Evolutionary conservation across 805 yeast species (phyloP).

Genomic region (Schizosaccharomyces octosporus): DNA sequence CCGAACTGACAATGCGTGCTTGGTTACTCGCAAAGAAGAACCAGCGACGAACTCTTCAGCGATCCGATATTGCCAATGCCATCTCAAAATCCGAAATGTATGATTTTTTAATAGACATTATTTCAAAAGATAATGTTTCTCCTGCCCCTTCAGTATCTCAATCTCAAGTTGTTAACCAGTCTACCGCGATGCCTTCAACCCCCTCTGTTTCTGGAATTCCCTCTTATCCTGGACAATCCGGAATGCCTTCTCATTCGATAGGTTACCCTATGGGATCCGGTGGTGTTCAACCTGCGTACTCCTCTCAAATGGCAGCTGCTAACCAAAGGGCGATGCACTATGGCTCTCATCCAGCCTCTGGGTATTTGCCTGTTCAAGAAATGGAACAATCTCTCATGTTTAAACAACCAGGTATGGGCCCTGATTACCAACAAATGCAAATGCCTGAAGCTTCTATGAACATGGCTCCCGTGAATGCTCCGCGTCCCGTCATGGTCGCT

Average conservation of each 20-base stretch:
- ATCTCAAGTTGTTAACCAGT: not conserved
- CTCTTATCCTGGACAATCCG: not conserved
- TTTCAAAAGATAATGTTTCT: slow-evolving; percentile 49
- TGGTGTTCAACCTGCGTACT: not conserved
- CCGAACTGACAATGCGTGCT: slow-evolving; percentile 93
- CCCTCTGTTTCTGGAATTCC: not conserved
- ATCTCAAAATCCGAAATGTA: slow-evolving; percentile 88
- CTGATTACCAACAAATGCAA: not conserved
- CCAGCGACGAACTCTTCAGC: slow-evolving; percentile 80
- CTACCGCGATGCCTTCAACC: not conserved
- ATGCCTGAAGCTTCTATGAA: not conserved
- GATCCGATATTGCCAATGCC: slow-evolving; percentile 86
- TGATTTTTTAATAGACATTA: slow-evolving; percentile 86
- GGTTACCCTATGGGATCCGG: too few relatives aligned
- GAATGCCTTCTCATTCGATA: not conserved
- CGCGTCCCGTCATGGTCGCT: not conserved
- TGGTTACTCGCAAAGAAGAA: slow-evolving; percentile 97
- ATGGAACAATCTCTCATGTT: not conserved
- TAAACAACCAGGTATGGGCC: not conserved
- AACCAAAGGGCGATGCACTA: not conserved
- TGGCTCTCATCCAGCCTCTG: not conserved
- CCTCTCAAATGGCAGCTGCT: not conserved
- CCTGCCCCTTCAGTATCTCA: not conserved
- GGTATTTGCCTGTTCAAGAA: not conserved
- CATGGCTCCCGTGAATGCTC: not conserved